A percentile compares a stretch with the other conserved stretches of the same genome.
Conservation (phyloP, 208 protist species). For the Leishmania amazonensis region DNA sequence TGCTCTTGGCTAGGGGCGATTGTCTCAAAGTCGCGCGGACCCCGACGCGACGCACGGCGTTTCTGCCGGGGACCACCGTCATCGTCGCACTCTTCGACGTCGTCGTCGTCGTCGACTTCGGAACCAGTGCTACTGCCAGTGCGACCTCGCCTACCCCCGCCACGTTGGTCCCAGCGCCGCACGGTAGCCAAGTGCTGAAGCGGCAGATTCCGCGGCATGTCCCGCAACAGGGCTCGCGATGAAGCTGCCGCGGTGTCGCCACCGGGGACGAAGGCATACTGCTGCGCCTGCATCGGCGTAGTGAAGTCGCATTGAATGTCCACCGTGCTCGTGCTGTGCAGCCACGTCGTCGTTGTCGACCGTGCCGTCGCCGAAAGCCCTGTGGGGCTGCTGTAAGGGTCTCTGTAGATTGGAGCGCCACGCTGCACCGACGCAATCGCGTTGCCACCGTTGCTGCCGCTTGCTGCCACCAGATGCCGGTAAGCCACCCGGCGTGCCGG, state of each 20-base stretch:
- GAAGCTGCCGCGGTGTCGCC: not conserved
- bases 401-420: not conserved
- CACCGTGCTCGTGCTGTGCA: constrained; percentile 12
- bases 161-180: constrained; percentile 23
- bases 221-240: constrained; percentile 31
- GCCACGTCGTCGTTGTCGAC: not conserved
- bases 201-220: constrained; percentile 59
- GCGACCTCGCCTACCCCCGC: not conserved
- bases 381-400: not conserved
- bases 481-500: constrained; percentile 18
- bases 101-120: not conserved
- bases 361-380: not conserved
- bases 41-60: not conserved
- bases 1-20: constrained; percentile 27
- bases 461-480: constrained; percentile 4
- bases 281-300: constrained; percentile 17
- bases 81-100: not conserved
- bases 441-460: not conserved
- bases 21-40: constrained; percentile 2
- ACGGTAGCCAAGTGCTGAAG: constrained; percentile 26
- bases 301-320: constrained; percentile 37
- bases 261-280: constrained; percentile 31
- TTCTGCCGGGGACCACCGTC: not conserved
- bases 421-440: not conserved
- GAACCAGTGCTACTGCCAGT: not conserved